Conservation (phyloP, 129 eudicot genomes). For the Helianthus annuus region DNA sequence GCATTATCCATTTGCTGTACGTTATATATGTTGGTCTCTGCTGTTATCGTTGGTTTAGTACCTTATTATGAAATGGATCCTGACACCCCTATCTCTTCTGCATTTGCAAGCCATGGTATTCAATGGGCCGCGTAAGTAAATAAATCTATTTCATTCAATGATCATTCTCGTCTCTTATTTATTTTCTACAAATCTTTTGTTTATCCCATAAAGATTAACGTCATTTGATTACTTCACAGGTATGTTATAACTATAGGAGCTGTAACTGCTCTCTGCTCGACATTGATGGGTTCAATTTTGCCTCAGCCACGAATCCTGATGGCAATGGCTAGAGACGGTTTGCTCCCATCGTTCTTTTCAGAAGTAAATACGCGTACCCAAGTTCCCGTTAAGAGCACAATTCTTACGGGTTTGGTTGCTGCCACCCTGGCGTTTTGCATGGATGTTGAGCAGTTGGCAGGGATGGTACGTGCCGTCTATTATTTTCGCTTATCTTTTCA, state of each 20-base stretch:
- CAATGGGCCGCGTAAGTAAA: constrained; percentile 95
- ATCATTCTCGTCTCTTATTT: not conserved
- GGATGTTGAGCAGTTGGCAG: constrained; percentile 96
- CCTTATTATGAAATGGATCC: constrained; percentile 93
- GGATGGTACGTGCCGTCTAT: constrained; percentile 67
- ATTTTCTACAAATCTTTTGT: not conserved
- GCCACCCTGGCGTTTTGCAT: constrained; percentile 73
- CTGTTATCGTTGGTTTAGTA: constrained; percentile 89
- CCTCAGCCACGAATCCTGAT: constrained; percentile 98
- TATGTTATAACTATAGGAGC: constrained; percentile 85
- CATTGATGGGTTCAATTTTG: constrained; percentile 90
- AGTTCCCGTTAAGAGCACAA: constrained; percentile 85
- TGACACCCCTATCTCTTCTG: constrained; percentile 97
- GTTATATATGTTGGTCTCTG: constrained; percentile 91
- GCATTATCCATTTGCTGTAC: constrained; percentile 89
- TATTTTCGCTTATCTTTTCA: not conserved
- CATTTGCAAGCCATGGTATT: constrained; percentile 80
- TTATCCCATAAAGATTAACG: not conserved
- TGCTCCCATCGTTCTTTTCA: constrained; percentile 86
- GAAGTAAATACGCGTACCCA: constrained; percentile 71
- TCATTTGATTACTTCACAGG: constrained; percentile 41
- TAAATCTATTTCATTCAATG: not conserved
- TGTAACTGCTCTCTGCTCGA: constrained; percentile 83
- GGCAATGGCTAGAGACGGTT: constrained; percentile 99
- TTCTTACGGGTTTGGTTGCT: constrained; percentile 75